Conservation (phyloP, 2,329 filamentous ascomycete genomes). For the Aschersonia sp. region DNA sequence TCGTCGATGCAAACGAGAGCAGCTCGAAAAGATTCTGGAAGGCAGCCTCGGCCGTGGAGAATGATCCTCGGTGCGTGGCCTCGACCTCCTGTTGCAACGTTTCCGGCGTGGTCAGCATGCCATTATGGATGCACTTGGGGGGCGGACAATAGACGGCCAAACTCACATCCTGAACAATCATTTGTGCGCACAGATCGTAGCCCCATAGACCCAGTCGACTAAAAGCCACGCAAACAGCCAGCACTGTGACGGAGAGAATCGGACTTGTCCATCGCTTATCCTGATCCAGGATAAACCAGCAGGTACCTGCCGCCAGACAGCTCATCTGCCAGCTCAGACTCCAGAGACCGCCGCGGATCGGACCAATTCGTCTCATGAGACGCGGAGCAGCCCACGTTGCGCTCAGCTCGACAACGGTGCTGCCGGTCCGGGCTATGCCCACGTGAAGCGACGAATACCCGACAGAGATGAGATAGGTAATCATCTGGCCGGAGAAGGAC, state of each 20-base stretch:
- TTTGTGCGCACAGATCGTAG: conserved; percentile 45
- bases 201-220: conserved; percentile 48
- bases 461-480: conserved; percentile 44
- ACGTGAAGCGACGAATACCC: conserved; percentile 38
- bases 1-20: conserved; percentile 48
- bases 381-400: conserved; percentile 46
- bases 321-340: conserved; percentile 52
- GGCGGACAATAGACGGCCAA: background rate
- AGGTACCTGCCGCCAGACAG: conserved; percentile 29
- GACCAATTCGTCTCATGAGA: conserved; percentile 38
- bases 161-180: conserved; percentile 44
- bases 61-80: conserved; percentile 43
- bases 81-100: conserved; percentile 32
- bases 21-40: conserved; percentile 60
- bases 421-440: conserved; percentile 35
- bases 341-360: conserved; percentile 56
- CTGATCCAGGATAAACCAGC: conserved; percentile 1
- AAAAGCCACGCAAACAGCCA: conserved; percentile 35
- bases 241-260: conserved; percentile 26
- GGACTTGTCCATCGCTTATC: conserved; percentile 12
- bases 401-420: conserved; percentile 39
- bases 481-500: conserved; percentile 46
- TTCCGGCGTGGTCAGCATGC: background rate
- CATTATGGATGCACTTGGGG: background rate
- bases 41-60: conserved; percentile 53